These are phyloP conservation scores for Cinnamomum chago DNA, from an alignment of 164 flowering plant species.

Conservation along the genomic window DNA sequence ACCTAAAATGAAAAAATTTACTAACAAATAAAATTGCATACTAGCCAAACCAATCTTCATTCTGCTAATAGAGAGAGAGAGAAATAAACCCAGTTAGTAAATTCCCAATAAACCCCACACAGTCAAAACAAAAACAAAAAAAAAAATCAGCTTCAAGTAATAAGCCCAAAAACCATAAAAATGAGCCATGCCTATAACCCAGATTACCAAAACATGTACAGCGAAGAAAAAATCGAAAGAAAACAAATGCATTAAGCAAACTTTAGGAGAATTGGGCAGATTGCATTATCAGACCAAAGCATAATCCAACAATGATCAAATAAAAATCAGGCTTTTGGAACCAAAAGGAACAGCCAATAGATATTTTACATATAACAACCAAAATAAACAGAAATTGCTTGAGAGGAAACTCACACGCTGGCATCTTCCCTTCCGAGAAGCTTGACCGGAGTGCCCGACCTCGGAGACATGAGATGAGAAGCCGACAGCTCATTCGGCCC, in stretches of 20 bases:
- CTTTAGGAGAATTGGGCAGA: background rate
- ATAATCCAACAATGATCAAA: background rate
- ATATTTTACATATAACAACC: background rate
- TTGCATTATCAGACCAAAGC: background rate
- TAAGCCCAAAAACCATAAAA: background rate
- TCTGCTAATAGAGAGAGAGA: no score
- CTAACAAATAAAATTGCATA: no score
- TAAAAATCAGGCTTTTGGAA: background rate
- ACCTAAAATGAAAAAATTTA: no score
- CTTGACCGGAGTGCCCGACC: constrained; percentile 96
- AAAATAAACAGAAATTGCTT: background rate
- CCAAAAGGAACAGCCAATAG: background rate
- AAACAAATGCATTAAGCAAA: background rate
- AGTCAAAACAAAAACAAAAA: no score
- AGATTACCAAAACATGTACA: background rate
- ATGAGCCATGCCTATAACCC: background rate
- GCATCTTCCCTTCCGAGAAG: constrained; percentile 98
- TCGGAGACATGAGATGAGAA: constrained; percentile 75
- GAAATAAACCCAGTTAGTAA: no score
- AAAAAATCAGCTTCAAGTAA: background rate
- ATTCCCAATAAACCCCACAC: no score
- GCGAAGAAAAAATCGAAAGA: no score
- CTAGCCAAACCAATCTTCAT: no score
- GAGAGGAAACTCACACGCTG: constrained; percentile 65
- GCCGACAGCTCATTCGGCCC: constrained; percentile 69